These are phyloP conservation scores for Grammothele lineata DNA, from an alignment of 768 basidiomycete genomes.

Conservation along the genomic window DNA sequence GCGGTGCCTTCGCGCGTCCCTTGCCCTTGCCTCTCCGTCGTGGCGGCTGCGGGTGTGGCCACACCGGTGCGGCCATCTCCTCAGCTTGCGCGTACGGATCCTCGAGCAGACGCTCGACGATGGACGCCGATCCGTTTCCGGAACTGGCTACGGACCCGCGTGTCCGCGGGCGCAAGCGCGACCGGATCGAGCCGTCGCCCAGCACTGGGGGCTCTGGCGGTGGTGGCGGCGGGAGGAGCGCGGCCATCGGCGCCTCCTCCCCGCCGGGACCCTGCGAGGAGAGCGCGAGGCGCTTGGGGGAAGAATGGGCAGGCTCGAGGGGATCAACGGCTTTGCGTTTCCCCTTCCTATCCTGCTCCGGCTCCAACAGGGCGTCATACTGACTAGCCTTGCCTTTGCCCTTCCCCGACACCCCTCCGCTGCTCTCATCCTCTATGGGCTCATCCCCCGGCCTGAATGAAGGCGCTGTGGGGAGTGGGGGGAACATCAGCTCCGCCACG, in stretches of 20 bases:
- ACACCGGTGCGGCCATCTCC: neutral
- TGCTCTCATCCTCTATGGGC: neutral
- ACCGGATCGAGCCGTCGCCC: constrained; percentile 39
- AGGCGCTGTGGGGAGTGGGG: constrained; percentile 14
- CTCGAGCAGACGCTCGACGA: neutral
- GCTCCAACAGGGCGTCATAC: constrained; percentile 1
- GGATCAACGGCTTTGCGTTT: constrained; percentile 15
- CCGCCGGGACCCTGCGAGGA: neutral
- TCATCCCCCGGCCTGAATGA: neutral
- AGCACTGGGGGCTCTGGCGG: neutral
- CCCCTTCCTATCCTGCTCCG: constrained; percentile 6
- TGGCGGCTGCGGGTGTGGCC: neutral
- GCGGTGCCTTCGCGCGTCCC: constrained; percentile 14
- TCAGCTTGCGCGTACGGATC: neutral
- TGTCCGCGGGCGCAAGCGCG: constrained; percentile 56
- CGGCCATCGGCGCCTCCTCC: no score
- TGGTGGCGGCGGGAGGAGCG: neutral
- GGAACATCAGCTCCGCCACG: constrained; percentile 52
- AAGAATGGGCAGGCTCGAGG: constrained; percentile 2
- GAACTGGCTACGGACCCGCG: no score
- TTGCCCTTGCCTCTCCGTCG: constrained; percentile 29
- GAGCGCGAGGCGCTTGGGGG: constrained; percentile 7
- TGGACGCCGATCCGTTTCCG: neutral
- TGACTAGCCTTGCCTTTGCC: constrained; percentile 34
- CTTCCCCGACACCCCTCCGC: constrained; percentile 23